Percentiles rank a stretch among this genome's conserved stretches.
Evolutionary conservation across 352 stramenopile genomes (phyloP).

Genomic region (Globisporangium nunn): DNA sequence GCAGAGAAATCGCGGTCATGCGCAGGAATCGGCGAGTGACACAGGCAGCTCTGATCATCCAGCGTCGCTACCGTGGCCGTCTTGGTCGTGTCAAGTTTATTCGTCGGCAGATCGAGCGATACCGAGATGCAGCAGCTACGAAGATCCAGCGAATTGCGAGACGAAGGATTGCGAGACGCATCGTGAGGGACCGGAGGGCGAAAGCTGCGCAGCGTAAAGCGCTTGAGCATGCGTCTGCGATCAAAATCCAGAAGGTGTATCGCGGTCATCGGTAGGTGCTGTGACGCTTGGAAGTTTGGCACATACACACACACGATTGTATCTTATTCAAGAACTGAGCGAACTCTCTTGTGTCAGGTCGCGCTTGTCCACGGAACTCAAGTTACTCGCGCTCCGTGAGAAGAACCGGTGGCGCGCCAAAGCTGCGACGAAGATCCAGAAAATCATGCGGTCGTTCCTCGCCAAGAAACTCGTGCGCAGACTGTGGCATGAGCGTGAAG

Average conservation of each 20-base stretch:
- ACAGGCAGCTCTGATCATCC: constrained; percentile 47
- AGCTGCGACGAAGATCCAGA: constrained; percentile 68
- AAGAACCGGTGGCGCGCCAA: constrained; percentile 41
- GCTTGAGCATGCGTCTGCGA: constrained; percentile 33
- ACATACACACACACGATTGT: too few species aligned
- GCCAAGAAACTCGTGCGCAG: constrained; percentile 30
- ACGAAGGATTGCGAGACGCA: constrained; percentile 26
- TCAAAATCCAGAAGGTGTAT: constrained; percentile 66
- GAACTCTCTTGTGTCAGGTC: constrained; percentile 15
- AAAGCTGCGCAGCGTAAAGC: constrained; percentile 19
- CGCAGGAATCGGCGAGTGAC: constrained; percentile 22
- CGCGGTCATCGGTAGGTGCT: constrained; percentile 44
- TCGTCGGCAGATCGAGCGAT: constrained; percentile 44
- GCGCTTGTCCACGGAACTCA: constrained; percentile 59
- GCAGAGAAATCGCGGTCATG: constrained; percentile 22
- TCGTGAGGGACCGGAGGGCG: constrained; percentile 24
- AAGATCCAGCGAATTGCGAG: constrained; percentile 54
- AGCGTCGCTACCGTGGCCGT: constrained; percentile 60
- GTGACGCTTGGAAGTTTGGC: not conserved
- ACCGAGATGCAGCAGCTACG: constrained; percentile 29
- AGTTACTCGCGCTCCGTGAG: constrained; percentile 51
- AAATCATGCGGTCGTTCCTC: constrained; percentile 33
- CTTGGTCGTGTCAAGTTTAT: constrained; percentile 60
- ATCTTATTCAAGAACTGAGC: not conserved
- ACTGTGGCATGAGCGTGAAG: constrained; percentile 25